Conservation (phyloP, 208 protist genomes). For the Crithidia acanthocephali region DNA sequence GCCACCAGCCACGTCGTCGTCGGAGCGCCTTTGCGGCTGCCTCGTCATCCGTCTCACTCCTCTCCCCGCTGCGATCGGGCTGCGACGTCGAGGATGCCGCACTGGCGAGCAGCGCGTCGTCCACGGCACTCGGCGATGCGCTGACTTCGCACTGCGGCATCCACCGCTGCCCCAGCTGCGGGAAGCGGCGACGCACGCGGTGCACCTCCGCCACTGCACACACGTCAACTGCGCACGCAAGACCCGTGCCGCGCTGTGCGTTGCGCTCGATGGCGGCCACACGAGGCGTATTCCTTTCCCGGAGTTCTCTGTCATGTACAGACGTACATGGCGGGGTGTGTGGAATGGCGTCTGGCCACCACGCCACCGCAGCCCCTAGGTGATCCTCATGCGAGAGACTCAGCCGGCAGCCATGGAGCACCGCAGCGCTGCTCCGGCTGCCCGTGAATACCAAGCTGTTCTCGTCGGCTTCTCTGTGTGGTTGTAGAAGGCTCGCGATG, state of each 20-base stretch:
- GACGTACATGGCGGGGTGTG: too few species aligned
- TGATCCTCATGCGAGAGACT: slow-evolving; percentile 62
- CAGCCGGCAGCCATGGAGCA: slow-evolving; percentile 35
- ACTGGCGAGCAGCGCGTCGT: not conserved
- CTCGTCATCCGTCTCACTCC: not conserved
- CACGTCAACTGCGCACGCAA: slow-evolving; percentile 51
- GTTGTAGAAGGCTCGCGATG: slow-evolving; percentile 15
- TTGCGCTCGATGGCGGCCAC: not conserved
- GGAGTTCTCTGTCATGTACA: too few species aligned
- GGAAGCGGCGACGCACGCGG: slow-evolving; percentile 37
- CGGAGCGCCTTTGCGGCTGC: not conserved
- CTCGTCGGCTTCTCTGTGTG: not conserved
- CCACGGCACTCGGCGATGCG: not conserved
- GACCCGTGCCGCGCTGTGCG: not conserved
- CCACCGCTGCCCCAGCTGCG: slow-evolving; percentile 29
- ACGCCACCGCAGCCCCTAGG: slow-evolving; percentile 51
- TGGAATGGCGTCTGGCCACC: slow-evolving; percentile 9
- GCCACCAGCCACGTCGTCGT: slow-evolving; percentile 25
- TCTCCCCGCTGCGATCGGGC: not conserved
- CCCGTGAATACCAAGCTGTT: slow-evolving; percentile 37
- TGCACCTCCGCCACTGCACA: slow-evolving; percentile 41
- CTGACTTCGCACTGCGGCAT: slow-evolving; percentile 31
- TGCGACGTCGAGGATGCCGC: not conserved
- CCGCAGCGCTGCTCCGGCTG: slow-evolving; percentile 24
- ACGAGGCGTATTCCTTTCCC: too few species aligned